Conservation (phyloP, 108 stramenopile species). For the Cyclotella kingstonii region DNA sequence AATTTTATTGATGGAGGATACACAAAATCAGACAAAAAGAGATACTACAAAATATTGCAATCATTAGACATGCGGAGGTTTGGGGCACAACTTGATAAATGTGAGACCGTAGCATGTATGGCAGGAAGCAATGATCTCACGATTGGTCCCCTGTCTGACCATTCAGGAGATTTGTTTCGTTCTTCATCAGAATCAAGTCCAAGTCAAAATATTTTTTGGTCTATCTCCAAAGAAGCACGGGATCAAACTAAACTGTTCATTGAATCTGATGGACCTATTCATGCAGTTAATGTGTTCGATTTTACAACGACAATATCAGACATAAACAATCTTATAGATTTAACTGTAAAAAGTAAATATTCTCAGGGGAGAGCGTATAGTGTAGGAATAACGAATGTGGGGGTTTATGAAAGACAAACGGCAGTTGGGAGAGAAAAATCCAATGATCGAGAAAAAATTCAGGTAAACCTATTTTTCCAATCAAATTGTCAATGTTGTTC, state of each 20-base stretch:
- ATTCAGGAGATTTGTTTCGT: slow-evolving; percentile 57
- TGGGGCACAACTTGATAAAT: slow-evolving; percentile 65
- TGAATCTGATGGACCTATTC: slow-evolving; percentile 62
- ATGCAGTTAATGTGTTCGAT: slow-evolving; percentile 83
- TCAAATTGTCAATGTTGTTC: not conserved
- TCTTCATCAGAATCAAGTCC: slow-evolving; percentile 27
- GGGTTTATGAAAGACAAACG: slow-evolving; percentile 73
- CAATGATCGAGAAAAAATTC: slow-evolving; percentile 32
- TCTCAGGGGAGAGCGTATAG: slow-evolving; percentile 84
- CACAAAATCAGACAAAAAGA: slow-evolving; percentile 36
- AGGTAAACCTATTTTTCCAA: slow-evolving; percentile 32
- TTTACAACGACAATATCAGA: slow-evolving; percentile 81
- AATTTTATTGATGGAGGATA: slow-evolving; percentile 72
- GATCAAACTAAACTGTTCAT: slow-evolving; percentile 70
- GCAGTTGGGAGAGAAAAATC: slow-evolving; percentile 57
- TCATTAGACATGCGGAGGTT: slow-evolving; percentile 85
- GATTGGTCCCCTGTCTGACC: slow-evolving; percentile 71
- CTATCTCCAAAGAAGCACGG: slow-evolving; percentile 61
- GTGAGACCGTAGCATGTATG: slow-evolving; percentile 79
- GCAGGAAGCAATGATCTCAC: slow-evolving; percentile 85
- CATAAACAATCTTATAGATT: slow-evolving; percentile 81
- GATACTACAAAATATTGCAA: slow-evolving; percentile 88
- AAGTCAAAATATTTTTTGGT: slow-evolving; percentile 58
- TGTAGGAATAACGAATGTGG: slow-evolving; percentile 81
- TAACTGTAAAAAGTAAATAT: slow-evolving; percentile 74